Percentiles rank a stretch among this genome's conserved stretches.
Evolutionary conservation across 2,329 filamentous ascomycete genomes (phyloP).

Genomic region (Ophiognomonia clavigignenti-juglandacearum): DNA sequence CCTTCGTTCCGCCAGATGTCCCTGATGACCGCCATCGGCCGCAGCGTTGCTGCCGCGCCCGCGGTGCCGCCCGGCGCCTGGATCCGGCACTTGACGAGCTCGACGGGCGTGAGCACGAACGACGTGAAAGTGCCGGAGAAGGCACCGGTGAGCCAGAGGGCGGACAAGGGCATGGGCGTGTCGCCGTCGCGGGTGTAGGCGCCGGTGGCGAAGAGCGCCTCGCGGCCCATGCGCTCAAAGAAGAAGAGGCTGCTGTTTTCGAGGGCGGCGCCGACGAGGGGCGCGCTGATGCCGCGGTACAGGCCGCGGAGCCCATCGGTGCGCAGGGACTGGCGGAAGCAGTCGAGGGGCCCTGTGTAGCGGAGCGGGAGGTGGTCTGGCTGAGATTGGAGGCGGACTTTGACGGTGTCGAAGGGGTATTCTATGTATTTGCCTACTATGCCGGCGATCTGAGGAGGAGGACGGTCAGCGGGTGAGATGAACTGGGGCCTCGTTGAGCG

Average conservation of each 20-base stretch:
- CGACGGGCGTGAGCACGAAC: conserved; percentile 86
- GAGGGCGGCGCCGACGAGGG: conserved; percentile 82
- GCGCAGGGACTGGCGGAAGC: conserved; percentile 80
- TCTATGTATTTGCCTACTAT: conserved; percentile 94
- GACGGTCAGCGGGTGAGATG: conserved; percentile 6
- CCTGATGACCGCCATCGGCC: conserved; percentile 66
- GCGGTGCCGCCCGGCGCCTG: conserved; percentile 63
- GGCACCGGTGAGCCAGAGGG: conserved; percentile 75
- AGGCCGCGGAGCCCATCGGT: conserved; percentile 75
- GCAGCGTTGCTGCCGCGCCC: conserved; percentile 45
- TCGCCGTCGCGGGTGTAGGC: conserved; percentile 44
- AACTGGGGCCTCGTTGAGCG: neutral
- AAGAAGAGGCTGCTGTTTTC: conserved; percentile 93
- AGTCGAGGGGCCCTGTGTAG: conserved; percentile 86
- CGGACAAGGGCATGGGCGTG: conserved; percentile 69
- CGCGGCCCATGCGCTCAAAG: conserved; percentile 74
- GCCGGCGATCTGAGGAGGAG: conserved; percentile 61
- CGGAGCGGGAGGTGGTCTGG: conserved; percentile 75
- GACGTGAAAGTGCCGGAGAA: conserved; percentile 86
- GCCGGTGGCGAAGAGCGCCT: conserved; percentile 53
- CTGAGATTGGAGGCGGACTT: conserved; percentile 95
- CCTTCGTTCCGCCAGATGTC: conserved; percentile 77
- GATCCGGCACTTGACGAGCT: conserved; percentile 98
- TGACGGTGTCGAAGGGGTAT: conserved; percentile 97
- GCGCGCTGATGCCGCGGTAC: conserved; percentile 90